Evolutionary conservation across 192 early-diverging fungal species (phyloP).

Genomic region (Podila epicladia): DNA sequence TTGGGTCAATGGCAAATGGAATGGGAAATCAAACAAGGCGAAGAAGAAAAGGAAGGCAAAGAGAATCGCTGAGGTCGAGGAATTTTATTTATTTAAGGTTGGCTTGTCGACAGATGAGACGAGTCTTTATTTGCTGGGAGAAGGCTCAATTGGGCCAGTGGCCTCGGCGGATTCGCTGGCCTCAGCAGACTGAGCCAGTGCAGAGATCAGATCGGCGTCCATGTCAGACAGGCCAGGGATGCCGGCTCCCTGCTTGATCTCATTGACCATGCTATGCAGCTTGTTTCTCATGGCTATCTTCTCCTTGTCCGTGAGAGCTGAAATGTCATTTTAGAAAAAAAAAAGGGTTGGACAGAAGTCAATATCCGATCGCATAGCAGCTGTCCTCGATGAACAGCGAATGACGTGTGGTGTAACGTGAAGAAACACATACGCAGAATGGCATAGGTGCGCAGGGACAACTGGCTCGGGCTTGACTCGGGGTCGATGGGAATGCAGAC

Average conservation of each 20-base stretch:
- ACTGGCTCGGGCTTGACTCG: constrained; percentile 31
- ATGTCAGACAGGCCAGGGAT: constrained; percentile 39
- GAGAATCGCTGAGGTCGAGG: not conserved
- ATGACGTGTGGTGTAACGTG: not conserved
- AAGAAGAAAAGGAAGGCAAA: not conserved
- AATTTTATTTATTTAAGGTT: too few relatives aligned
- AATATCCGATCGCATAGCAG: not conserved
- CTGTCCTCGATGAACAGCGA: too few relatives aligned
- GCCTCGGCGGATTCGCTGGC: not conserved
- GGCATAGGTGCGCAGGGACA: constrained; percentile 40
- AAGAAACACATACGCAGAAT: constrained; percentile 27
- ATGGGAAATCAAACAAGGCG: not conserved
- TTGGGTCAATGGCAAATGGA: too few relatives aligned
- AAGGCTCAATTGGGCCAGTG: not conserved
- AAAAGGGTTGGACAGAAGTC: not conserved
- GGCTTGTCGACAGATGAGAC: too few relatives aligned
- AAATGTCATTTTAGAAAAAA: not conserved
- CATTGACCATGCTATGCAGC: constrained; percentile 45
- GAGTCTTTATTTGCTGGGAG: too few relatives aligned
- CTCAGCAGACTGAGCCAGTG: constrained; percentile 31
- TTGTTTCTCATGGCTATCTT: constrained; percentile 31
- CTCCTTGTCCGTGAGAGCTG: constrained; percentile 46
- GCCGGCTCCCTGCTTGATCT: constrained; percentile 37
- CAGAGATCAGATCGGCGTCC: constrained; percentile 34
- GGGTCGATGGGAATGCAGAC: constrained; percentile 51